These are phyloP conservation scores for Glonium stellatum DNA, from an alignment of 495 filamentous ascomycete species.

Conservation along the genomic window DNA sequence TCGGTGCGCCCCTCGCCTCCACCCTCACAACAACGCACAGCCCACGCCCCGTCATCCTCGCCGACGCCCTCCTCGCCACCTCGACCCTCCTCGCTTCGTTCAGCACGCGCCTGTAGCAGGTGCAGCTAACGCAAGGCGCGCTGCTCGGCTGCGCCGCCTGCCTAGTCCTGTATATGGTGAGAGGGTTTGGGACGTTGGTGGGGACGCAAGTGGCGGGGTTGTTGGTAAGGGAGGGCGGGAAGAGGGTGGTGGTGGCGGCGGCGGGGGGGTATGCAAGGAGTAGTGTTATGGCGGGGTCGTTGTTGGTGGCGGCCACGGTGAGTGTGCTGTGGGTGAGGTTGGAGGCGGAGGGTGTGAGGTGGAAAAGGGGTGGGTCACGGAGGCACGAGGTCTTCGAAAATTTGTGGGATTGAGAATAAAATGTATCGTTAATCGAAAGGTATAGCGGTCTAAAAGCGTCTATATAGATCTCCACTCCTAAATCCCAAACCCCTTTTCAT, in stretches of 20 bases:
- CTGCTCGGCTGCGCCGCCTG: constrained; percentile 37
- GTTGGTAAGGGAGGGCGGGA: constrained; percentile 24
- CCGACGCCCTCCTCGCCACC: constrained; percentile 31
- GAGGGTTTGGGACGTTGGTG: constrained; percentile 38
- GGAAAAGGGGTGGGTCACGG: neutral
- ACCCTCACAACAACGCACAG: constrained; percentile 38
- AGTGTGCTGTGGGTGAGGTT: constrained; percentile 1
- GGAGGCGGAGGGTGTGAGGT: neutral
- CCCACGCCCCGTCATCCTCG: constrained; percentile 32
- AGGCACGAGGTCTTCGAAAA: too few relatives aligned
- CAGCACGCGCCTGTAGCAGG: constrained; percentile 39
- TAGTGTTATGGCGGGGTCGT: constrained; percentile 2
- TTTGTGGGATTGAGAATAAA: too few relatives aligned
- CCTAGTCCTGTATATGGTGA: constrained; percentile 40
- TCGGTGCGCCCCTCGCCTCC: constrained; percentile 38
- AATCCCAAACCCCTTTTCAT: too few relatives aligned
- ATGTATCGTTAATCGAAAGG: too few relatives aligned
- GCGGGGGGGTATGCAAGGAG: neutral
- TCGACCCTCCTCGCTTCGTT: constrained; percentile 36
- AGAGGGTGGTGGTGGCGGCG: neutral
- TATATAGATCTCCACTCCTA: too few relatives aligned
- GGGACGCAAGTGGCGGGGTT: constrained; percentile 42
- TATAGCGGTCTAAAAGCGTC: too few relatives aligned
- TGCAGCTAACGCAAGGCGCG: constrained; percentile 39
- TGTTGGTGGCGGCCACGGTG: neutral